phyloP scores from a whole-genome alignment of 1,284 basidiomycete genomes.

The Tilletia walkeri region DNA sequence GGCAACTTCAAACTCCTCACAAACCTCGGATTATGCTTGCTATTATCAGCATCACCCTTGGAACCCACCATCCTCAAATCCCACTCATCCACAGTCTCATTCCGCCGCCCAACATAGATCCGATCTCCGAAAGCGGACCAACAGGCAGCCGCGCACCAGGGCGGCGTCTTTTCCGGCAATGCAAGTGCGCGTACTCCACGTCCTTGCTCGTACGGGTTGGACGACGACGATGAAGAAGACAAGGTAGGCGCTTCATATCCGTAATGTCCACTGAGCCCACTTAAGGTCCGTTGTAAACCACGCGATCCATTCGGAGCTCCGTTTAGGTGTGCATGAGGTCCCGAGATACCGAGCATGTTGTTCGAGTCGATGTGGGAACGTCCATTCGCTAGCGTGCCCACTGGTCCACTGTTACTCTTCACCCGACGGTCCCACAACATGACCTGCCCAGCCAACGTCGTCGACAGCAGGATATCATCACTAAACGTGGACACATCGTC shows the following conservation, averaged over 20 bases:
- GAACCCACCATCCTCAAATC: constrained; percentile 64
- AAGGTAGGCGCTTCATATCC: too few species aligned
- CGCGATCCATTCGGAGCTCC: not conserved
- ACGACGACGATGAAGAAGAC: too few species aligned
- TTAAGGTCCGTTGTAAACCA: constrained; percentile 17
- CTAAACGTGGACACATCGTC: constrained; percentile 63
- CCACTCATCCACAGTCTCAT: constrained; percentile 89
- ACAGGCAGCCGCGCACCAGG: constrained; percentile 73
- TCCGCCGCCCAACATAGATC: constrained; percentile 86
- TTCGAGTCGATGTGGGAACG: not conserved
- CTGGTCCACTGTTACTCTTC: constrained; percentile 25
- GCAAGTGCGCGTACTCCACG: constrained; percentile 75
- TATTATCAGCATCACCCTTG: not conserved
- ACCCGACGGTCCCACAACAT: constrained; percentile 85
- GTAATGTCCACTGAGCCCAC: not conserved
- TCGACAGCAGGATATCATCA: constrained; percentile 80
- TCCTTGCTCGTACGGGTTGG: constrained; percentile 16
- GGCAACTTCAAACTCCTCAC: constrained; percentile 82
- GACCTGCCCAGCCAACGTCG: constrained; percentile 86
- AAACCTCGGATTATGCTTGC: constrained; percentile 65
- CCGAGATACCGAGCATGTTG: constrained; percentile 16
- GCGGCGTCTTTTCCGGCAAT: constrained; percentile 84
- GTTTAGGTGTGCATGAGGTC: constrained; percentile 18
- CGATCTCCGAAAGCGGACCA: constrained; percentile 86
- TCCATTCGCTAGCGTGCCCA: constrained; percentile 5